These are phyloP conservation scores for Leishmania gerbilli DNA, from an alignment of 208 protist species.

Conservation along the genomic window DNA sequence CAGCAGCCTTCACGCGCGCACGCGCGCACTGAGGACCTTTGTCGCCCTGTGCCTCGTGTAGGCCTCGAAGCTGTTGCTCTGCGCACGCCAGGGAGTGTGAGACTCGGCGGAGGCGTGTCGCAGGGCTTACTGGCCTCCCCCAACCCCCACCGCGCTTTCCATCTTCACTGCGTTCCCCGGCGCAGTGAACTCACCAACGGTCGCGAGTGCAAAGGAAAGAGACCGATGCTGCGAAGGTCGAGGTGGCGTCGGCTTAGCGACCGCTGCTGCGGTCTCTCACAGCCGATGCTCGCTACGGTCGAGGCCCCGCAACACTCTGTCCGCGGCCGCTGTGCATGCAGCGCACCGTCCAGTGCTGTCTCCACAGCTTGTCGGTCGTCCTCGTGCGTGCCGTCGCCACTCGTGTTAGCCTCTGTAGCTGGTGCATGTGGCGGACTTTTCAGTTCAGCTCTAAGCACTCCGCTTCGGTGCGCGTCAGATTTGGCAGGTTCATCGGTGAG, in stretches of 20 bases:
- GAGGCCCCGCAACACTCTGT: background rate
- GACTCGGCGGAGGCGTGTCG: background rate
- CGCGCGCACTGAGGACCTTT: background rate
- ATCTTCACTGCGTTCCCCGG: no score
- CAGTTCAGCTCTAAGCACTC: background rate
- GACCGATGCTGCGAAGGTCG: conserved; percentile 3
- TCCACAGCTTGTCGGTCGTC: background rate
- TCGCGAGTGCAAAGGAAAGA: background rate
- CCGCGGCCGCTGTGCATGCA: background rate
- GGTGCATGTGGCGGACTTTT: background rate
- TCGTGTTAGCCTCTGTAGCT: background rate
- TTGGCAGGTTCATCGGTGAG: background rate
- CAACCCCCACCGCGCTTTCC: background rate
- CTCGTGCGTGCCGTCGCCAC: conserved; percentile 1
- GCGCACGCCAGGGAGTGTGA: background rate
- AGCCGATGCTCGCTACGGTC: background rate
- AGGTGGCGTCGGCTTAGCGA: background rate
- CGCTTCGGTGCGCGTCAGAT: background rate
- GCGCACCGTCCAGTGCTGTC: background rate
- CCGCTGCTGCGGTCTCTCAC: background rate
- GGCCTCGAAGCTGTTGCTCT: background rate
- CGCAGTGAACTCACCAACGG: background rate
- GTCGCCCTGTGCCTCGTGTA: background rate
- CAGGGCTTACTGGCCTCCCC: background rate
- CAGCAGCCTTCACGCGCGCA: background rate